Evolutionary conservation across 2,329 filamentous ascomycete genomes (phyloP).

Genomic region (Lojkania enalia): DNA sequence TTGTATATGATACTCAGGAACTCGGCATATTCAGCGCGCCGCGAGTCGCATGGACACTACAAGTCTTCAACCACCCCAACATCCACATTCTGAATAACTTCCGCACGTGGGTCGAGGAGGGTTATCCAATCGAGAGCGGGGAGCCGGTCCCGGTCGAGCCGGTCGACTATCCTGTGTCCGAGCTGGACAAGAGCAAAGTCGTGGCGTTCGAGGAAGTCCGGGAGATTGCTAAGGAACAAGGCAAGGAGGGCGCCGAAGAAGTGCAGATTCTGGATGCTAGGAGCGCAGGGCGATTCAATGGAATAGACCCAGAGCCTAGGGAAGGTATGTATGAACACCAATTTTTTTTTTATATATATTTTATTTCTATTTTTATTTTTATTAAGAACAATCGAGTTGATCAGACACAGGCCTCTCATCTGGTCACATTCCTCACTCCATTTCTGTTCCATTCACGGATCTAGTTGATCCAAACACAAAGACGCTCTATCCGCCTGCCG

Average conservation of each 20-base stretch:
- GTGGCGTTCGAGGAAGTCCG: slow-evolving; percentile 81
- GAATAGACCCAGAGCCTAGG: slow-evolving; percentile 82
- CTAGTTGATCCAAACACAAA: slow-evolving; percentile 84
- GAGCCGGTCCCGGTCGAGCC: slow-evolving; percentile 56
- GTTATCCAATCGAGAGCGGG: slow-evolving; percentile 80
- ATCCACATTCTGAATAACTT: slow-evolving; percentile 97
- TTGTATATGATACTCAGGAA: slow-evolving; percentile 92
- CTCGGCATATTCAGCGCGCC: slow-evolving; percentile 93
- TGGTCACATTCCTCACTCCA: slow-evolving; percentile 88
- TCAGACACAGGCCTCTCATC: slow-evolving; percentile 63
- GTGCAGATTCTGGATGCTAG: slow-evolving; percentile 90
- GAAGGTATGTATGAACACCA: slow-evolving; percentile 57
- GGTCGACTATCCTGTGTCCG: slow-evolving; percentile 49
- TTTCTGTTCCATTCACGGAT: slow-evolving; percentile 77
- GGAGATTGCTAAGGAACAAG: slow-evolving; percentile 72
- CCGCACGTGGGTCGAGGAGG: slow-evolving; percentile 85
- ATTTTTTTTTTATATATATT: neutral
- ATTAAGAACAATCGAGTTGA: slow-evolving; percentile 3
- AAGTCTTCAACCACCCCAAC: slow-evolving; percentile 82
- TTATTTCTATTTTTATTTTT: too few relatives aligned
- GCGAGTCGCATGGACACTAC: slow-evolving; percentile 89
- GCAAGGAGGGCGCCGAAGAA: slow-evolving; percentile 80
- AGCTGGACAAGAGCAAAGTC: slow-evolving; percentile 63
- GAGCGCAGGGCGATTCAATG: slow-evolving; percentile 76
- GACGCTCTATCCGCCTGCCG: slow-evolving; percentile 70